phyloP scores from a whole-genome alignment of 225 moss, liverwort and hornwort species.

The Polytrichum commune region DNA sequence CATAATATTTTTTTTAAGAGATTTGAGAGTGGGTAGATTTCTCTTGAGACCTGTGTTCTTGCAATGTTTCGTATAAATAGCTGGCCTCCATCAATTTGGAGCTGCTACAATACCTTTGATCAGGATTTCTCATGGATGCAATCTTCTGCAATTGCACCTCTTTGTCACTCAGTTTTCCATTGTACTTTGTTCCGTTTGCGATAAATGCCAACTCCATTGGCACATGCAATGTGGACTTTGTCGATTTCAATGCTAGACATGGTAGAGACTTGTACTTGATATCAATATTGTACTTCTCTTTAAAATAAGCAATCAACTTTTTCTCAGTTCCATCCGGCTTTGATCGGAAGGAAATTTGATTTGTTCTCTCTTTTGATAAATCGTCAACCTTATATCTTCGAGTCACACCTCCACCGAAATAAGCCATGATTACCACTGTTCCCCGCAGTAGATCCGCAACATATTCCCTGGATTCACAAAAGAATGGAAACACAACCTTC shows the following conservation, averaged over 20 bases:
- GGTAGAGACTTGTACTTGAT: constrained; percentile 32
- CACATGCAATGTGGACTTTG: constrained; percentile 21
- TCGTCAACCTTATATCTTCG: constrained; percentile 33
- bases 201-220: constrained; percentile 46
- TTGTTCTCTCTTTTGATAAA: constrained; percentile 24
- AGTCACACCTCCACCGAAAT: constrained; percentile 29
- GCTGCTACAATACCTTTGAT: constrained; percentile 22
- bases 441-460: constrained; percentile 22
- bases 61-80: constrained; percentile 3
- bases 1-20: neutral
- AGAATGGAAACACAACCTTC: neutral
- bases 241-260: constrained; percentile 31
- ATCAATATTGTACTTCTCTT: constrained; percentile 30
- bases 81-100: constrained; percentile 29
- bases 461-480: constrained; percentile 26
- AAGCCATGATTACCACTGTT: constrained; percentile 27
- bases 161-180: constrained; percentile 16
- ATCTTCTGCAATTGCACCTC: constrained; percentile 14
- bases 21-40: too few relatives aligned
- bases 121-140: constrained; percentile 22
- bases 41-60: too few relatives aligned
- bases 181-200: constrained; percentile 13
- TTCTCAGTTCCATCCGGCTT: constrained; percentile 24
- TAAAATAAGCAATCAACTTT: constrained; percentile 16
- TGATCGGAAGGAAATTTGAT: constrained; percentile 26